Conservation (phyloP, 306 rosid species). For the Argentina anserina region DNA sequence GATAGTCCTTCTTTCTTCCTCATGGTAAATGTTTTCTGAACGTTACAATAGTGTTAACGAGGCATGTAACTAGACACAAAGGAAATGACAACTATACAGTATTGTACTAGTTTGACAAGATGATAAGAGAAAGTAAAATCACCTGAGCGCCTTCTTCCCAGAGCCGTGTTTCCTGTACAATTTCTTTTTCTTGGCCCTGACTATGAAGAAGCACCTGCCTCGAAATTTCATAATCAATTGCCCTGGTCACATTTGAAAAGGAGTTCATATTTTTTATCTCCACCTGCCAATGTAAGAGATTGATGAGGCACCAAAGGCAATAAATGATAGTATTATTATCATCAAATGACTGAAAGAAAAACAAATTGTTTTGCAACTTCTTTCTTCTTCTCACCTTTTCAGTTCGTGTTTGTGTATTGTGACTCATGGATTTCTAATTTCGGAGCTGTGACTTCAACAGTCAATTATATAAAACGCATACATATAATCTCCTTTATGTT, state of each 20-base stretch:
- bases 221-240: conserved; percentile 88
- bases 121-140: conserved; percentile 20
- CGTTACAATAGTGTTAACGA: conserved; percentile 22
- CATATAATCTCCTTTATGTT: neutral
- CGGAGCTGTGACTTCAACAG: neutral
- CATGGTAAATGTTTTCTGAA: conserved; percentile 84
- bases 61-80: conserved; percentile 26
- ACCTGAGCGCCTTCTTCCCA: conserved; percentile 98
- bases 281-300: conserved; percentile 54
- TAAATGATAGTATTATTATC: neutral
- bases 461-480: neutral
- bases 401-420: neutral
- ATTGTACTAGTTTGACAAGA: conserved; percentile 7
- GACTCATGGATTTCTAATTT: neutral
- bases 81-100: conserved; percentile 7
- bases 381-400: neutral
- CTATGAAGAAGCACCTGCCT: conserved; percentile 76
- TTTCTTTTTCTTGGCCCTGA: conserved; percentile 72
- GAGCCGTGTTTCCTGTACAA: conserved; percentile 84
- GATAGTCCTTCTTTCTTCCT: conserved; percentile 98
- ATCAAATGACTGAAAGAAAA: neutral
- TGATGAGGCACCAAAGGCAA: conserved; percentile 15
- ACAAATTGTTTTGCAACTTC: neutral
- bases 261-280: conserved; percentile 91
- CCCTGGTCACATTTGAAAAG: conserved; percentile 74